Evolutionary conservation across 495 filamentous ascomycete genomes (phyloP).

Genomic region (Sordaria brevicollis): DNA sequence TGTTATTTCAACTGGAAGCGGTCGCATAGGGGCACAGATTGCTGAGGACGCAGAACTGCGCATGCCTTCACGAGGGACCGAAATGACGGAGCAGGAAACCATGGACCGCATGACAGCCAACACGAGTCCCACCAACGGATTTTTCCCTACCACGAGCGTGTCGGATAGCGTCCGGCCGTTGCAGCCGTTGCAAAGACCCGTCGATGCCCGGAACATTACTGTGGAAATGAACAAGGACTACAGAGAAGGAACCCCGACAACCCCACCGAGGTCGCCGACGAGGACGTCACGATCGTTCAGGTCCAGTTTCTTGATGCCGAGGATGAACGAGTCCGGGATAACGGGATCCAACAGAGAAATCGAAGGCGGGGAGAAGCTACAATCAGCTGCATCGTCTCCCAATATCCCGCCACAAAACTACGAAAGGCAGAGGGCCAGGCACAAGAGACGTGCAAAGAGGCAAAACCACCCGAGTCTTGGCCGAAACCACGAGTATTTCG

Average conservation of each 20-base stretch:
- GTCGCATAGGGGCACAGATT: constrained; percentile 18
- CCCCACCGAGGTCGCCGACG: constrained; percentile 20
- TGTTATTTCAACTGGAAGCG: constrained; percentile 38
- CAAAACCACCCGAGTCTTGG: constrained; percentile 26
- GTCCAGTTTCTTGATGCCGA: constrained; percentile 52
- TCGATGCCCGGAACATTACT: constrained; percentile 41
- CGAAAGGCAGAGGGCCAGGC: constrained; percentile 13
- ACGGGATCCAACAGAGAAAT: constrained; percentile 42
- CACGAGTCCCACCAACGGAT: constrained; percentile 58
- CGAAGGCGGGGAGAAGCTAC: constrained; percentile 62
- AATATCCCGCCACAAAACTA: constrained; percentile 32
- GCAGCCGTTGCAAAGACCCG: constrained; percentile 36
- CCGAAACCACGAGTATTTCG: constrained; percentile 82
- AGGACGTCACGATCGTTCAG: constrained; percentile 64
- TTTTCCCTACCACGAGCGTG: constrained; percentile 55
- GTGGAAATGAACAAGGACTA: constrained; percentile 48
- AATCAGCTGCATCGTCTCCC: constrained; percentile 67
- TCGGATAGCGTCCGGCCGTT: constrained; percentile 67
- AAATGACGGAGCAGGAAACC: constrained; percentile 57
- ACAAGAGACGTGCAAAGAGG: constrained; percentile 6
- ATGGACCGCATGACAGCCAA: constrained; percentile 59
- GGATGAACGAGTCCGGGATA: constrained; percentile 31
- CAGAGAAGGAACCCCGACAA: constrained; percentile 37
- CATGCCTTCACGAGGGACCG: constrained; percentile 63
- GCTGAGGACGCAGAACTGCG: constrained; percentile 44